Conservation (phyloP, 2,329 filamentous ascomycete genomes). For the Fusarium sp. region DNA sequence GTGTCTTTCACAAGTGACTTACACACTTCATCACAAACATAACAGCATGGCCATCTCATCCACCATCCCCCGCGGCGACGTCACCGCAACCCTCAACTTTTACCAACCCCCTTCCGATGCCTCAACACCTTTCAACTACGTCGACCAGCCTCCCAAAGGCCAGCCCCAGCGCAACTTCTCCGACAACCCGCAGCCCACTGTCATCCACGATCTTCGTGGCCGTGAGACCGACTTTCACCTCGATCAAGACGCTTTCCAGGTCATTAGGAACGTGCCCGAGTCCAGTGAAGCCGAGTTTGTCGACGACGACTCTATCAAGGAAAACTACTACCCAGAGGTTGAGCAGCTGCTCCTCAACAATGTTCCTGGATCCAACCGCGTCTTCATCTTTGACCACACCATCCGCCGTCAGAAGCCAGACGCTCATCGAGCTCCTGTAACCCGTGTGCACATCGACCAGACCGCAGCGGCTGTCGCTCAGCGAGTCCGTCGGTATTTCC, state of each 20-base stretch:
- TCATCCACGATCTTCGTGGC: conserved; percentile 80
- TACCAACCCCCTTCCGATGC: conserved; percentile 71
- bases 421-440: conserved; percentile 76
- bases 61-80: conserved; percentile 67
- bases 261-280: conserved; percentile 69
- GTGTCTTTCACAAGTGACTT: not conserved
- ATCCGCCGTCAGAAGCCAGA: conserved; percentile 74
- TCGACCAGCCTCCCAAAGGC: conserved; percentile 72
- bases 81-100: conserved; percentile 74
- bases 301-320: conserved; percentile 76
- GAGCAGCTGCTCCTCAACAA: conserved; percentile 76
- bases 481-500: conserved; percentile 76
- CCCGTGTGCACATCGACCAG: conserved; percentile 85
- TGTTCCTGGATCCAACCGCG: conserved; percentile 73
- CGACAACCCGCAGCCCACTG: conserved; percentile 61
- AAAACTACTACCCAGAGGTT: conserved; percentile 87
- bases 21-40: not conserved
- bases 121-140: conserved; percentile 72
- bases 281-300: conserved; percentile 66
- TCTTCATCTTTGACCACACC: conserved; percentile 90
- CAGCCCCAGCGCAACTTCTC: conserved; percentile 75
- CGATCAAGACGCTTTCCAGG: conserved; percentile 80
- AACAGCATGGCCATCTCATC: conserved; percentile 55
- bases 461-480: conserved; percentile 73
- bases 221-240: conserved; percentile 74